Evolutionary conservation across 306 rosid species (phyloP).

Genomic region (Hylodesmum podocarpum): DNA sequence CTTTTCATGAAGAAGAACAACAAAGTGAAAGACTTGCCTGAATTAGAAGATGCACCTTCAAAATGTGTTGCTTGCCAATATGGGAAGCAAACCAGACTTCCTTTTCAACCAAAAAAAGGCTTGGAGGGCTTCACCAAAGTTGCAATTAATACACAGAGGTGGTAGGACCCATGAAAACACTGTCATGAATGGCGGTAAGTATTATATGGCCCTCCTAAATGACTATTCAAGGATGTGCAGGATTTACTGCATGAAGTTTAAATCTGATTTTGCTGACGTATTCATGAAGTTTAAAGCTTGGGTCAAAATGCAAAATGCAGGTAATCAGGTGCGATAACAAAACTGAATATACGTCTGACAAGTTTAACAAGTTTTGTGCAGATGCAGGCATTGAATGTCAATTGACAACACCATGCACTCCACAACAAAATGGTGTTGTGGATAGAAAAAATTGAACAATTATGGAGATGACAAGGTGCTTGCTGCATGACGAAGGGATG

Average conservation of each 20-base stretch:
- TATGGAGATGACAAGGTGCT: neutral
- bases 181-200: neutral
- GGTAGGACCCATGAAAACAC: neutral
- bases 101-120: no score
- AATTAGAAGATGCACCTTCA: no score
- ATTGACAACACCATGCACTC: neutral
- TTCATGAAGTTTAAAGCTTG: neutral
- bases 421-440: neutral
- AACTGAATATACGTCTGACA: no score
- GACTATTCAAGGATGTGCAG: neutral
- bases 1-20: neutral
- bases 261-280: neutral
- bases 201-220: no score
- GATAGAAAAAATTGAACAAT: neutral
- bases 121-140: no score
- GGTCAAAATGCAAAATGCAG: neutral
- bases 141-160: no score
- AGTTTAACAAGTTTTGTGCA: neutral
- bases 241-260: no score
- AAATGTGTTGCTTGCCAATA: no score
- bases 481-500: no score
- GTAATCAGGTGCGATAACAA: no score
- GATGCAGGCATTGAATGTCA: neutral
- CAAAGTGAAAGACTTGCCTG: no score
- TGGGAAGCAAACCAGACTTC: no score